Percentiles rank a stretch among this genome's conserved stretches.
Conservation (phyloP, 1,284 basidiomycete species). For the Trametes sp. region DNA sequence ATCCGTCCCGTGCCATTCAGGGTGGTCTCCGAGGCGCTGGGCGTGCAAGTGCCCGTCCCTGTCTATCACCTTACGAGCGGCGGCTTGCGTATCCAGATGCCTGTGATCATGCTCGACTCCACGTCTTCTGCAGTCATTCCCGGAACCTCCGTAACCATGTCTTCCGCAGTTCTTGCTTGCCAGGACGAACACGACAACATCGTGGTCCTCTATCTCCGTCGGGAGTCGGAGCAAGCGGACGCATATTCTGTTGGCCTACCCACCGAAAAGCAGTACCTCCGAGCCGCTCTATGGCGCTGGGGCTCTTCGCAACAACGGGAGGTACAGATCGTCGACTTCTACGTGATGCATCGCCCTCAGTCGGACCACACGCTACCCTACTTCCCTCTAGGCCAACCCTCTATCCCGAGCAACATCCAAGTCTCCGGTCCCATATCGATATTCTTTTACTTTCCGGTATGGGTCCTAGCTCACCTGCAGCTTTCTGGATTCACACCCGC, state of each 20-base stretch:
- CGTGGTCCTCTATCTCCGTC: constrained; percentile 8
- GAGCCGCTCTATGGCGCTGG: constrained; percentile 1
- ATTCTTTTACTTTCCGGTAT: constrained; percentile 7
- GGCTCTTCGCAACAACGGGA: no score
- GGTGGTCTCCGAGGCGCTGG: constrained; percentile 1
- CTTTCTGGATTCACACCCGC: background rate
- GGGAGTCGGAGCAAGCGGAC: background rate
- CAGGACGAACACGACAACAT: constrained; percentile 1
- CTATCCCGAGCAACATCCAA: background rate
- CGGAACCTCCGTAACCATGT: constrained; percentile 6
- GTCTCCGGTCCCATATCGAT: background rate
- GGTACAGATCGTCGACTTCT: constrained; percentile 1
- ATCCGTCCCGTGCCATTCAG: constrained; percentile 2
- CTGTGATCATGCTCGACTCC: constrained; percentile 6
- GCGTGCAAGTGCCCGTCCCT: background rate
- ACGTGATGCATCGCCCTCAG: constrained; percentile 1
- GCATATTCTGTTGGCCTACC: constrained; percentile 5
- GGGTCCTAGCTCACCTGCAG: constrained; percentile 4
- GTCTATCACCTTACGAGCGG: constrained; percentile 13
- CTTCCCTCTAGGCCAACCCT: background rate
- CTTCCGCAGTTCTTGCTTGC: constrained; percentile 23
- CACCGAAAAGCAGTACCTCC: constrained; percentile 1
- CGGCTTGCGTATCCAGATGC: constrained; percentile 10
- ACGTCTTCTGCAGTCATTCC: background rate
- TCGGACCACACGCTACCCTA: background rate